These are phyloP conservation scores for Chaetomiaceae sp. DNA, from an alignment of 2,329 filamentous ascomycete species.

Conservation along the genomic window DNA sequence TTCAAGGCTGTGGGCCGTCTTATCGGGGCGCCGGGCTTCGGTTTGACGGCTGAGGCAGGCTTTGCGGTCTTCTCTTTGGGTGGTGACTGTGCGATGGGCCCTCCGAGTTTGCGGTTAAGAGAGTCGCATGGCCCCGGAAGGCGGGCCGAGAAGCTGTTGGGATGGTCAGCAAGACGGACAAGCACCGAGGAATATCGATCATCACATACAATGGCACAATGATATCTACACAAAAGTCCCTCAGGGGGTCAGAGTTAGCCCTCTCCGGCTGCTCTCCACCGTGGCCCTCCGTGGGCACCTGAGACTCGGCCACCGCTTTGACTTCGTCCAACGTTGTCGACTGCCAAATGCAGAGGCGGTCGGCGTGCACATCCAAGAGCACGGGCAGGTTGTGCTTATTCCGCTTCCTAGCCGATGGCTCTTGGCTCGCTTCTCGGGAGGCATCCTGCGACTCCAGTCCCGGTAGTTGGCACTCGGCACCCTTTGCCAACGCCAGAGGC, in stretches of 20 bases:
- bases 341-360: conserved; percentile 80
- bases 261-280: conserved; percentile 39
- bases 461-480: conserved; percentile 47
- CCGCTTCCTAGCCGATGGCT: conserved; percentile 47
- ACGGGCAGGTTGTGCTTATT: conserved; percentile 60
- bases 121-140: conserved; percentile 66
- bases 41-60: conserved; percentile 38
- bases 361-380: conserved; percentile 68
- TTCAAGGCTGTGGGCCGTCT: conserved; percentile 44
- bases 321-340: conserved; percentile 63
- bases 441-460: conserved; percentile 38
- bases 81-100: conserved; percentile 57
- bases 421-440: conserved; percentile 32
- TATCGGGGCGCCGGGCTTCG: conserved; percentile 49
- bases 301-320: conserved; percentile 47
- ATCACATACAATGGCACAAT: conserved; percentile 68
- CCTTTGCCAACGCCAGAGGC: conserved; percentile 39
- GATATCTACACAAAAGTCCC: conserved; percentile 75
- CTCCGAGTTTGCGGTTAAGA: conserved; percentile 72
- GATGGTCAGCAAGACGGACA: conserved; percentile 32
- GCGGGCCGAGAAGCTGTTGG: conserved; percentile 63
- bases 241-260: conserved; percentile 57
- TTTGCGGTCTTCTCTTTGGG: conserved; percentile 46
- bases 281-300: conserved; percentile 32
- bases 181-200: background rate